Percentiles rank a stretch among this genome's conserved stretches.
These are phyloP conservation scores for Wickerhamomyces hampshirensis DNA, from an alignment of 805 yeast genomes.

Conservation along the genomic window DNA sequence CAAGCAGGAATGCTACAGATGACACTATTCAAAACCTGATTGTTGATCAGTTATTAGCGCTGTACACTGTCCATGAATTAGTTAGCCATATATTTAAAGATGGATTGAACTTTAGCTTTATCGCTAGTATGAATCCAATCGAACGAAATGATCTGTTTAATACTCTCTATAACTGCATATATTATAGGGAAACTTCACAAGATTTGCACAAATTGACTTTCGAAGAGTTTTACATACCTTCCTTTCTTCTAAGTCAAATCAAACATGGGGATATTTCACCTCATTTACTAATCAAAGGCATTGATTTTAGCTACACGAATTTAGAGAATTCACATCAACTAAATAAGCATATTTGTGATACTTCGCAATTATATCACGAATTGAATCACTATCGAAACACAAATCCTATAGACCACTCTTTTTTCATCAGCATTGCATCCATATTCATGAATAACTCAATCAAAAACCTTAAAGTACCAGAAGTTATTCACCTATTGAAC, in stretches of 20 bases:
- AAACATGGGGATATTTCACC: too few species aligned
- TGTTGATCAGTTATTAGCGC: conserved; percentile 7
- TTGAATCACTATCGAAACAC: conserved; percentile 3
- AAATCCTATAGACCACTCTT: not conserved
- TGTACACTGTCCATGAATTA: conserved; percentile 2
- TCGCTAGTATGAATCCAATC: not conserved
- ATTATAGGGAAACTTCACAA: not conserved
- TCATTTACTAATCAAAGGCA: too few species aligned
- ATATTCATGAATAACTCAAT: conserved; percentile 5
- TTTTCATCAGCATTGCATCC: conserved; percentile 4
- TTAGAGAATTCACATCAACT: too few species aligned
- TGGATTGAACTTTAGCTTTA: not conserved
- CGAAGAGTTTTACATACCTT: conserved; percentile 3
- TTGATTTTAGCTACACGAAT: too few species aligned
- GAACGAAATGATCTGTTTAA: conserved; percentile 1
- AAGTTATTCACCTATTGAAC: not conserved
- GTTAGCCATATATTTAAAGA: not conserved
- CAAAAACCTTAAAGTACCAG: not conserved
- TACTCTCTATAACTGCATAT: not conserved
- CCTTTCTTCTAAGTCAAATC: conserved; percentile 2
- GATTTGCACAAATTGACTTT: conserved; percentile 3
- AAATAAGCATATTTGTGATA: too few species aligned
- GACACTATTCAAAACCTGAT: conserved; percentile 8
- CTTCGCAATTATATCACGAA: too few species aligned
- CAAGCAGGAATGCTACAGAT: conserved; percentile 1